Conservation (phyloP, 1,284 basidiomycete genomes). For the Austroboletus rostrupii region DNA sequence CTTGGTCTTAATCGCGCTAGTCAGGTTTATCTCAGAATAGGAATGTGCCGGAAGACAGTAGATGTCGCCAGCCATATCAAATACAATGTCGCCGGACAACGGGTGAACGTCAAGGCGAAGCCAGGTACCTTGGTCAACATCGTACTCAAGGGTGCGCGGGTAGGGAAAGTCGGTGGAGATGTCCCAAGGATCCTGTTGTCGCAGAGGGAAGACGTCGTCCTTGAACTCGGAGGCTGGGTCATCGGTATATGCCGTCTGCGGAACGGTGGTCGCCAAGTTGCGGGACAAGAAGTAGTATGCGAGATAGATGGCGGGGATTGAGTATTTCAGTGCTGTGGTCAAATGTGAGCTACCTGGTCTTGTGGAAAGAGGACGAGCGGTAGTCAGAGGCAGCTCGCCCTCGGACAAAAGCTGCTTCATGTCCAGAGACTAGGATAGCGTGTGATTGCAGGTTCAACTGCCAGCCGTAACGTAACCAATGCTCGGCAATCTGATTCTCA, state of each 20-base stretch:
- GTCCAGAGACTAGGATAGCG: slow-evolving; percentile 5
- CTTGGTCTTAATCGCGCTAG: slow-evolving; percentile 13
- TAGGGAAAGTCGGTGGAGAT: slow-evolving; percentile 74
- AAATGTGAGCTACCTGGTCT: slow-evolving; percentile 4
- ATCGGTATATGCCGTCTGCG: slow-evolving; percentile 11
- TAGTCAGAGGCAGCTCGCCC: slow-evolving; percentile 19
- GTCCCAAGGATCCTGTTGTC: slow-evolving; percentile 64
- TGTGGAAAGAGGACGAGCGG: not conserved
- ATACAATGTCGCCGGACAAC: slow-evolving; percentile 62
- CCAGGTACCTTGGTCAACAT: slow-evolving; percentile 71
- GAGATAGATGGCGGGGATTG: slow-evolving; percentile 21
- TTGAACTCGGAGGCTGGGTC: slow-evolving; percentile 46
- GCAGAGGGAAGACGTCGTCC: slow-evolving; percentile 63
- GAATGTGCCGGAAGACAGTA: slow-evolving; percentile 57
- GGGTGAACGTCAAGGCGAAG: slow-evolving; percentile 68
- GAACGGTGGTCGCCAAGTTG: slow-evolving; percentile 1
- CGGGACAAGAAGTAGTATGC: slow-evolving; percentile 19
- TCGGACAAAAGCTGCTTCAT: slow-evolving; percentile 15
- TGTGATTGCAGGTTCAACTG: not conserved
- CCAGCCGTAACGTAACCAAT: not conserved
- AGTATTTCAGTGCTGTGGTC: slow-evolving; percentile 16
- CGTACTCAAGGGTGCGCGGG: slow-evolving; percentile 59
- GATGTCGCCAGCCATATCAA: slow-evolving; percentile 70
- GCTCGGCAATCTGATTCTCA: not conserved
- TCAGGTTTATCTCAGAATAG: slow-evolving; percentile 29